Base-by-base conservation (phyloP, 345 rosid species). In the Lagerstroemia speciosa region DNA sequence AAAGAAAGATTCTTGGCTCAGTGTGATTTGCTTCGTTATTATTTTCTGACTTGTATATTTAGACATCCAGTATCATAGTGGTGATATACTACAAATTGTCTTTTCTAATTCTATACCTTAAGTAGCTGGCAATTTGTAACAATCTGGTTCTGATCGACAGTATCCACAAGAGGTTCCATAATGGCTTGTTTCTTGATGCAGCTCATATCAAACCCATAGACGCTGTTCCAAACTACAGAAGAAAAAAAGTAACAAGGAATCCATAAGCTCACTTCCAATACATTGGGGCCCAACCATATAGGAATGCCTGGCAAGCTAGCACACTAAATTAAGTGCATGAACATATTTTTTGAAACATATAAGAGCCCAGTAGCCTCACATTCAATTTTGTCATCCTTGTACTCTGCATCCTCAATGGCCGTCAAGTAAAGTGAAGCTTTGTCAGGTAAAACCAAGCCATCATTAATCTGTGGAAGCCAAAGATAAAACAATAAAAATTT, bases 151-250 rank as follows among this genome's bases (percentile, higher is more conserved):
- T 90, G 89, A 75, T 92, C 93, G 19, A 92, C 96, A 20, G 92
- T 90, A 75, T 95, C 99, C 41, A 95, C 99, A 58, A 95, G 96
- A 48, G 99, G 99, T 78, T 95, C 99, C 87, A 72, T 84, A 82
- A 95, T 86, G 24, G 97, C 98, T 77, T 87, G 92, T 80, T 86
- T 90, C 93, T 95, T 95, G 81, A 95, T 90, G 85, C 99, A 92
- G 78, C 88, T 87, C 99, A 92, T 95, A 80, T 95, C 85, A 69
- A 95, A 95, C 74, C 94, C 97, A 74, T 92, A 95, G 45, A 95
- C 98, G 69, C 76, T 83, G 77, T 90, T 85, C 99, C 98, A 92
- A 75, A 92, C 98, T 95, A 85, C 48, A 71, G 61, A 20, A 58
- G 20, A 29, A 45, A 73, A 61, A 75, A 22, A 60, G 62, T 24